Conservation (phyloP, 148 eudicot genomes). For the Camellia lanceoleosa region DNA sequence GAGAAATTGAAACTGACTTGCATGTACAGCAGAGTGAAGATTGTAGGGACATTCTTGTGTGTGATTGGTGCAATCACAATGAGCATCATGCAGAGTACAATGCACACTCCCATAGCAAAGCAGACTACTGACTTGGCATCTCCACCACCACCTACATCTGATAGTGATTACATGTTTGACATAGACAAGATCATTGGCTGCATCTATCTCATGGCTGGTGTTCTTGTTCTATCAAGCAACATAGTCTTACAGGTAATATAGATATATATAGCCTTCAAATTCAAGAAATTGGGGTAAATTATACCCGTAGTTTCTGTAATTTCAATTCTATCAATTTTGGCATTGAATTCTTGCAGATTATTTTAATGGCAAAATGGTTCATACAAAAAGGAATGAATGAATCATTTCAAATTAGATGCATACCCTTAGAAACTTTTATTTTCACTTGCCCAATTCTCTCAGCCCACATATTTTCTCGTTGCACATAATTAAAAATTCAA, state of each 20-base stretch:
- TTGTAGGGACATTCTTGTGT: constrained; percentile 60
- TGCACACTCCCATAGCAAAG: not conserved
- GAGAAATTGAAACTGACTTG: constrained; percentile 53
- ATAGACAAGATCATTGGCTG: constrained; percentile 40
- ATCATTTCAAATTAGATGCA: too few relatives aligned
- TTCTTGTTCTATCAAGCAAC: constrained; percentile 48
- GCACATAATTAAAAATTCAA: too few relatives aligned
- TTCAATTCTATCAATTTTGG: not conserved
- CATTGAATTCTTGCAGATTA: not conserved
- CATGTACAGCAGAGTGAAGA: constrained; percentile 56
- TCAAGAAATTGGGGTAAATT: not conserved
- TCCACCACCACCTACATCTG: not conserved
- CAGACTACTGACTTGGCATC: not conserved
- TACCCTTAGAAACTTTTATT: too few relatives aligned
- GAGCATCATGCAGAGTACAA: constrained; percentile 54
- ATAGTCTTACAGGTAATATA: constrained; percentile 54
- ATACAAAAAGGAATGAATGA: too few relatives aligned
- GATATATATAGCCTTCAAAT: not conserved
- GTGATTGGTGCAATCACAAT: constrained; percentile 64
- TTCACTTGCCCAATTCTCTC: too few relatives aligned
- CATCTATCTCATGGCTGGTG: constrained; percentile 59
- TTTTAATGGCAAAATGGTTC: not conserved
- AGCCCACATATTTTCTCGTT: too few relatives aligned
- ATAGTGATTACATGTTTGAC: constrained; percentile 21
- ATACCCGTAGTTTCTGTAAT: not conserved